Conservation (phyloP, 805 yeast species). For the Candida silvicultrix region DNA sequence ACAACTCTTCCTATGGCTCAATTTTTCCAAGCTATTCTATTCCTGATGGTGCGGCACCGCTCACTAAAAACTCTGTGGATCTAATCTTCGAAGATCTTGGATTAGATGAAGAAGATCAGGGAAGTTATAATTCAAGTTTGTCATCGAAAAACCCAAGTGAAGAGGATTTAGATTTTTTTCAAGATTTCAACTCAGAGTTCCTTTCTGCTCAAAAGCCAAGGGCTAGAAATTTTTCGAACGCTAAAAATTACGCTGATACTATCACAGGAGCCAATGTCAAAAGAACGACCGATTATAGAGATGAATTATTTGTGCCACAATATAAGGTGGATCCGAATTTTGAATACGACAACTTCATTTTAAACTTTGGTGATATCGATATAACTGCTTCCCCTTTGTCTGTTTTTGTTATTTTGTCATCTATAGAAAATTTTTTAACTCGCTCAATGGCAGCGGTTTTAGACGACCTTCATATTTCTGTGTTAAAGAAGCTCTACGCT, state of each 20-base stretch:
- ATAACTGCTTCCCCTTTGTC: slow-evolving; percentile 41
- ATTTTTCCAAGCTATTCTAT: slow-evolving; percentile 56
- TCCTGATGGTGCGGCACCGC: slow-evolving; percentile 58
- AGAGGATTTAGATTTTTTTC: slow-evolving; percentile 7
- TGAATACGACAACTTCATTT: slow-evolving; percentile 48
- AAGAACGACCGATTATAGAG: slow-evolving; percentile 10
- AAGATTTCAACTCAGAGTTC: slow-evolving; percentile 11
- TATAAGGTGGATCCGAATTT: slow-evolving; percentile 30
- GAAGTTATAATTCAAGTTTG: neutral
- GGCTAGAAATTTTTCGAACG: neutral
- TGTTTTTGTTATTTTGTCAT: slow-evolving; percentile 29
- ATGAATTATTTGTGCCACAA: slow-evolving; percentile 14
- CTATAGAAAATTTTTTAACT: slow-evolving; percentile 29
- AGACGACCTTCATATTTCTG: slow-evolving; percentile 60
- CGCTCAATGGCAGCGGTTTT: slow-evolving; percentile 42
- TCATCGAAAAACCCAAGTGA: neutral
- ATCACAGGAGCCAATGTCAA: slow-evolving; percentile 13
- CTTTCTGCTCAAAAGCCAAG: neutral
- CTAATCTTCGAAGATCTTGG: slow-evolving; percentile 15
- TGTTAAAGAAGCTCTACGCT: slow-evolving; percentile 38
- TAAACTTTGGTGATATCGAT: slow-evolving; percentile 47
- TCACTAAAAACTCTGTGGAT: slow-evolving; percentile 43
- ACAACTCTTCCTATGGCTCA: slow-evolving; percentile 42
- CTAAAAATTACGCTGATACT: slow-evolving; percentile 8
- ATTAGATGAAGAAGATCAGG: slow-evolving; percentile 1